A percentile compares a stretch with the other conserved stretches of the same genome.
These are phyloP conservation scores for Cyberlindnera sargentensis DNA, from an alignment of 805 yeast genomes.

Conservation along the genomic window DNA sequence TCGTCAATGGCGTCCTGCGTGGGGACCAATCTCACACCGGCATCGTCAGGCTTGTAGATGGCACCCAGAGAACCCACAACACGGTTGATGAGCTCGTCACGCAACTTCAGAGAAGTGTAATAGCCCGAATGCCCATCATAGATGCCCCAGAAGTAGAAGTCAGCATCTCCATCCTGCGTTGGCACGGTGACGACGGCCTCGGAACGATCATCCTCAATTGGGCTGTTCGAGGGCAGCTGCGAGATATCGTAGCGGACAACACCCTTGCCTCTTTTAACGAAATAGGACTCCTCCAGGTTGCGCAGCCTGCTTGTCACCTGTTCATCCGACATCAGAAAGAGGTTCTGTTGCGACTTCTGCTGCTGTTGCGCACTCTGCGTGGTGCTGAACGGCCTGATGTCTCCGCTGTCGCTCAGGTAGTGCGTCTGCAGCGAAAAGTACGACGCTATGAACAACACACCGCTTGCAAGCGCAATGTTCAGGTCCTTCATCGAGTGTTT, in stretches of 20 bases:
- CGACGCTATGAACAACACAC: conserved; percentile 22
- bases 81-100: conserved; percentile 68
- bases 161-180: conserved; percentile 38
- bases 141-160: conserved; percentile 93
- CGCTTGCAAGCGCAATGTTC: conserved; percentile 24
- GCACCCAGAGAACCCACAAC: conserved; percentile 74
- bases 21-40: conserved; percentile 48
- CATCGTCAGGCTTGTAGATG: conserved; percentile 48
- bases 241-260: conserved; percentile 82
- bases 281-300: conserved; percentile 70
- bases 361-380: conserved; percentile 17
- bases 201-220: conserved; percentile 89
- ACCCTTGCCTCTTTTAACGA: conserved; percentile 76
- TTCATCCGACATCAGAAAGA: conserved; percentile 52
- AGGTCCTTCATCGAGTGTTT: conserved; percentile 10
- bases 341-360: conserved; percentile 40
- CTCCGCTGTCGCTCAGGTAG: conserved; percentile 21
- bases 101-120: conserved; percentile 80
- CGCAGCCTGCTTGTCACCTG: conserved; percentile 67
- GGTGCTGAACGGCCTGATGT: conserved; percentile 16
- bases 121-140: conserved; percentile 98
- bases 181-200: conserved; percentile 76
- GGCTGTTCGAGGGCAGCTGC: conserved; percentile 86
- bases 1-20: conserved; percentile 63
- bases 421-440: conserved; percentile 21